Conservation (phyloP, 371 early-diverging fungal genomes). For the Mucor indicus region DNA sequence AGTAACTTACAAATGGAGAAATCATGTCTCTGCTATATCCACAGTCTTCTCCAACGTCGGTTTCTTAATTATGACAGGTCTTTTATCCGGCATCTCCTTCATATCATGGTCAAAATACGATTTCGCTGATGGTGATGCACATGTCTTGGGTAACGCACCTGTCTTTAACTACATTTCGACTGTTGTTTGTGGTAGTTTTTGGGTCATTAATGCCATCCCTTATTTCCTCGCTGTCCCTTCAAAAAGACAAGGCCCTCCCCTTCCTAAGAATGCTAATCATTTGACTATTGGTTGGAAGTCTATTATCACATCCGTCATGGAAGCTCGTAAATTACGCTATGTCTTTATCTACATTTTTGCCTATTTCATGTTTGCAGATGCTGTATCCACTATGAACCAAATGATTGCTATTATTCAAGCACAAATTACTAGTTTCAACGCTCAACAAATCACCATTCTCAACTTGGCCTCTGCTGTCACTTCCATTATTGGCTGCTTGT, state of each 20-base stretch:
- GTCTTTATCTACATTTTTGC: constrained; percentile 53
- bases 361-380: constrained; percentile 61
- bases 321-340: constrained; percentile 46
- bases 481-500: constrained; percentile 48
- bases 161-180: constrained; percentile 42
- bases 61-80: constrained; percentile 39
- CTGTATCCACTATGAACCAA: constrained; percentile 50
- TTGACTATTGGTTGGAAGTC: constrained; percentile 50
- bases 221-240: constrained; percentile 40
- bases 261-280: constrained; percentile 31
- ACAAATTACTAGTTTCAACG: constrained; percentile 38
- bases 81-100: constrained; percentile 42
- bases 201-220: constrained; percentile 44
- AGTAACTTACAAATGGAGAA: constrained; percentile 41
- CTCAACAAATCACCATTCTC: constrained; percentile 36
- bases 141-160: constrained; percentile 39
- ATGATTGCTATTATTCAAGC: constrained; percentile 43
- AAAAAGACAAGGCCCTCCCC: constrained; percentile 36
- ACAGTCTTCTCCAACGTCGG: constrained; percentile 48
- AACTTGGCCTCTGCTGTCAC: constrained; percentile 42
- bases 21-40: constrained; percentile 50
- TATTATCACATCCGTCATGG: constrained; percentile 29
- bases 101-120: not conserved
- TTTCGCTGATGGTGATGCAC: constrained; percentile 8
- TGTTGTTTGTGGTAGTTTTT: constrained; percentile 44